These are phyloP conservation scores for Pythium folliculosum DNA, from an alignment of 352 stramenopile genomes.

Conservation along the genomic window DNA sequence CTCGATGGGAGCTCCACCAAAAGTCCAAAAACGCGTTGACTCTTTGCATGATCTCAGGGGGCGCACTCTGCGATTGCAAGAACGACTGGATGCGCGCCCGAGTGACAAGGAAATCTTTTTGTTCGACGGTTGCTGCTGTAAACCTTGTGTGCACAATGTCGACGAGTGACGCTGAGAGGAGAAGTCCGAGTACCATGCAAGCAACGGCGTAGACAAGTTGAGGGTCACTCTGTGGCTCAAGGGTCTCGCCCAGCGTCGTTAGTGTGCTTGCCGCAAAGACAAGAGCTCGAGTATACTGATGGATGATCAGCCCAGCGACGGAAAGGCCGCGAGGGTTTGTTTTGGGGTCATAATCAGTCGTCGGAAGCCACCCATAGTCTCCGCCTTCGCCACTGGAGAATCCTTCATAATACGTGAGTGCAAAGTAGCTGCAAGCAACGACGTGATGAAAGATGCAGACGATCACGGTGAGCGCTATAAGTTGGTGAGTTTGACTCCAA, in stretches of 20 bases:
- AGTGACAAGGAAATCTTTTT: constrained; percentile 62
- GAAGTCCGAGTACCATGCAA: constrained; percentile 52
- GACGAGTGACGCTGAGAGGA: constrained; percentile 45
- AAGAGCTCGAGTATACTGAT: constrained; percentile 44
- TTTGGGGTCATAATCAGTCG: neutral
- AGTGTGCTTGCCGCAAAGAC: constrained; percentile 50
- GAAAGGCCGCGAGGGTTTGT: neutral
- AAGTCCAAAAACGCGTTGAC: constrained; percentile 69
- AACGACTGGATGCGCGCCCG: constrained; percentile 57
- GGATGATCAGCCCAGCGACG: neutral
- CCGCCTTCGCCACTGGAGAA: constrained; percentile 8
- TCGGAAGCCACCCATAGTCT: constrained; percentile 18
- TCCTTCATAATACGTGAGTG: constrained; percentile 29
- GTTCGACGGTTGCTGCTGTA: constrained; percentile 51
- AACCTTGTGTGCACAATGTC: constrained; percentile 52
- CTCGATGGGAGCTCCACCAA: constrained; percentile 66
- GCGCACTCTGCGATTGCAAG: constrained; percentile 45
- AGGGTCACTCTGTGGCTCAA: constrained; percentile 34
- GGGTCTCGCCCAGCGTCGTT: constrained; percentile 45
- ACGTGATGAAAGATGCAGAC: constrained; percentile 24
- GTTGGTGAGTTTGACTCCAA: constrained; percentile 18
- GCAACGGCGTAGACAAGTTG: constrained; percentile 39
- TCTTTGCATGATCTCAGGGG: constrained; percentile 45
- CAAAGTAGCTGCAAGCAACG: constrained; percentile 35
- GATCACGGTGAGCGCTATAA: constrained; percentile 13